phyloP scores from a whole-genome alignment of 768 basidiomycete genomes.

The Porpolomopsis calyptriformis region DNA sequence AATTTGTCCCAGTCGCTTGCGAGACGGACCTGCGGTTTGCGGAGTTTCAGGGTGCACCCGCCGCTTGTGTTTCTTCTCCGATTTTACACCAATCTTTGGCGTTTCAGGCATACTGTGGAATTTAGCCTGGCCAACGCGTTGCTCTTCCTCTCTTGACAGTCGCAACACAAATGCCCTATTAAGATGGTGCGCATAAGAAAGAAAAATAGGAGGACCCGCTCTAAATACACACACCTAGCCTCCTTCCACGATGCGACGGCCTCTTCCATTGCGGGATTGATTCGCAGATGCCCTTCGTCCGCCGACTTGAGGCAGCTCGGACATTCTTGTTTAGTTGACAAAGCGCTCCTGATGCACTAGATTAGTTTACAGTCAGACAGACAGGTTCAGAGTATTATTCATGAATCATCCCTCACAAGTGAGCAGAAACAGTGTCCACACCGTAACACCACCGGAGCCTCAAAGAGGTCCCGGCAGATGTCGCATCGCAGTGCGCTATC shows the following conservation, averaged over 20 bases:
- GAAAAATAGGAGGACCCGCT: constrained; percentile 3
- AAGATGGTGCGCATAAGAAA: not conserved
- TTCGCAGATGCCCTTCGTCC: constrained; percentile 53
- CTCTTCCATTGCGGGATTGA: constrained; percentile 63
- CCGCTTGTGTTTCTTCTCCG: constrained; percentile 28
- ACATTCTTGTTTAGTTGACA: constrained; percentile 55
- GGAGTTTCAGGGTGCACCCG: constrained; percentile 17
- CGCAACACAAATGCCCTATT: constrained; percentile 34
- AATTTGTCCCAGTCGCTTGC: constrained; percentile 8
- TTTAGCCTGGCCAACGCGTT: not conserved
- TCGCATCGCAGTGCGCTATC: constrained; percentile 61
- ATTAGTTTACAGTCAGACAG: not conserved
- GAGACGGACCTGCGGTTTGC: constrained; percentile 18
- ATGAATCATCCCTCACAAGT: constrained; percentile 32
- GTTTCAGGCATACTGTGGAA: constrained; percentile 1
- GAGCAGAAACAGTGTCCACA: constrained; percentile 85
- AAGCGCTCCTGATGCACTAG: constrained; percentile 65
- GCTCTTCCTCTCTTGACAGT: constrained; percentile 28
- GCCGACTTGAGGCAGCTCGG: constrained; percentile 55
- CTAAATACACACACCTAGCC: constrained; percentile 41
- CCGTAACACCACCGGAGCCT: constrained; percentile 57
- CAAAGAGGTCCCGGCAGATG: constrained; percentile 67
- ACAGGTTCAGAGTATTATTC: not conserved
- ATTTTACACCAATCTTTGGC: constrained; percentile 10
- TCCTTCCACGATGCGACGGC: constrained; percentile 59